phyloP scores from a whole-genome alignment of 192 early-diverging fungal genomes.

The Kappamyces sp. region DNA sequence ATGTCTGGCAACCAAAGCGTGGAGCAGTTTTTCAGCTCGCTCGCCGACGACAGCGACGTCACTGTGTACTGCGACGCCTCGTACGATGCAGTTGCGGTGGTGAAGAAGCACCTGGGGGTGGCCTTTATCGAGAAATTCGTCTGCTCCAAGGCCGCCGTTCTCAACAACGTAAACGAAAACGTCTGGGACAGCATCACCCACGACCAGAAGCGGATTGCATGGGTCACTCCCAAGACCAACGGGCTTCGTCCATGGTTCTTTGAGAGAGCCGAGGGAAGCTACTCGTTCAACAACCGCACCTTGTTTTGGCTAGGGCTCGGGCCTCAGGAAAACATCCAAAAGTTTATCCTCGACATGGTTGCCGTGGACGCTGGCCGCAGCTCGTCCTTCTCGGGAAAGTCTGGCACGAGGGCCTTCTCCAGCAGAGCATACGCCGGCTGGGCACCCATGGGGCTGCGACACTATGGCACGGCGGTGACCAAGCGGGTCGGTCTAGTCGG shows the following conservation, averaged over 20 bases:
- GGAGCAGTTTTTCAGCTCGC: conserved; percentile 64
- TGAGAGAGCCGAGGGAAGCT: conserved; percentile 86
- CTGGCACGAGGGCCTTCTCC: not conserved
- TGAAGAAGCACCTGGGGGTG: conserved; percentile 47
- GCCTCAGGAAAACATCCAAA: conserved; percentile 71
- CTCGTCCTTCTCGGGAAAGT: conserved; percentile 10
- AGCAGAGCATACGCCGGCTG: not conserved
- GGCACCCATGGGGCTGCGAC: not conserved
- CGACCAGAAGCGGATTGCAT: conserved; percentile 76
- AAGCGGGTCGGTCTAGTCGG: conserved; percentile 86
- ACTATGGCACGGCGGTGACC: not conserved
- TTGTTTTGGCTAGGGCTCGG: conserved; percentile 92
- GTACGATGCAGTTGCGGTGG: conserved; percentile 85
- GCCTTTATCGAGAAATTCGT: conserved; percentile 88
- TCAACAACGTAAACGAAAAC: conserved; percentile 97
- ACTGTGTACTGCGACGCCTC: conserved; percentile 90
- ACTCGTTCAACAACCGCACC: conserved; percentile 66
- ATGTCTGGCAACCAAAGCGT: conserved; percentile 60
- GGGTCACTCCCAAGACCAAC: conserved; percentile 73
- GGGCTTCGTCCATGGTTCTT: conserved; percentile 91
- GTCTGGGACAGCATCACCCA: conserved; percentile 83
- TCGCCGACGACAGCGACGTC: conserved; percentile 56
- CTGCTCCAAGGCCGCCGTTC: conserved; percentile 69
- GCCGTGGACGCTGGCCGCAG: conserved; percentile 16
- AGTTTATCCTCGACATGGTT: conserved; percentile 50